Evolutionary conservation across 768 basidiomycete species (phyloP), one percentile per base, ranked within the genome.

Genomic region (Lepiota brunneoincarnata): DNA sequence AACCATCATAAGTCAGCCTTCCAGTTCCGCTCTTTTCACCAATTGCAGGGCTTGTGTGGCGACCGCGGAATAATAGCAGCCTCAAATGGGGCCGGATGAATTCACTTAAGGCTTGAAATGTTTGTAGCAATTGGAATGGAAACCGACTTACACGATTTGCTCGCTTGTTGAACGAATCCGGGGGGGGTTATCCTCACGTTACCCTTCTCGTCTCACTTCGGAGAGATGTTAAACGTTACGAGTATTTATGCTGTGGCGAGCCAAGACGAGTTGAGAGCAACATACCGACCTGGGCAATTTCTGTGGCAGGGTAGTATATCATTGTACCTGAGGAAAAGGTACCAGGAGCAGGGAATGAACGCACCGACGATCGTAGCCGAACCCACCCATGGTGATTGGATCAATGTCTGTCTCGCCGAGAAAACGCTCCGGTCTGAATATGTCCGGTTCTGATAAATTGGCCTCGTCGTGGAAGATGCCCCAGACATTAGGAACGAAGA

Each of bases 391-490:
- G 10, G 46, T 44, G n/a, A 56, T 61, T 37, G 66, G 63, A 17
- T 64, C 61, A 21, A 60, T 36, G 7, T 59, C 50, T 14, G 61
- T 61, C 31, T 60, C 28, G 6, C 48, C 66, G 41, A 86, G 61
- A 67, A 80, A 82, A 36, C 84, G 73, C 56, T 83, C 80, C 5
- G 86, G 84, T 23, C 74, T 71, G 67, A 84, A 84, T 6, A 59
- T 58, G 52, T 73, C 73, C 4, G 84, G 76, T 34, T 84, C 73
- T 6, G 76, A 74, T 64, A 82, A 86, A 38, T 71, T 67, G 2
- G 59, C 63, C 49, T 75, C 73, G 60, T 86, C 79, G 51, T 81
- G 82, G 15, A 75, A 69, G 34, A 78, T 75, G 5, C 69, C 73
- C 75, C 76, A 69, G 15, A 59, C 54, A 41, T 71, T 71, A 15